Evolutionary conservation across 78 protist species (phyloP), one percentile per base, ranked within the genome.

Genomic region (Dictyostelium capitatum): DNA sequence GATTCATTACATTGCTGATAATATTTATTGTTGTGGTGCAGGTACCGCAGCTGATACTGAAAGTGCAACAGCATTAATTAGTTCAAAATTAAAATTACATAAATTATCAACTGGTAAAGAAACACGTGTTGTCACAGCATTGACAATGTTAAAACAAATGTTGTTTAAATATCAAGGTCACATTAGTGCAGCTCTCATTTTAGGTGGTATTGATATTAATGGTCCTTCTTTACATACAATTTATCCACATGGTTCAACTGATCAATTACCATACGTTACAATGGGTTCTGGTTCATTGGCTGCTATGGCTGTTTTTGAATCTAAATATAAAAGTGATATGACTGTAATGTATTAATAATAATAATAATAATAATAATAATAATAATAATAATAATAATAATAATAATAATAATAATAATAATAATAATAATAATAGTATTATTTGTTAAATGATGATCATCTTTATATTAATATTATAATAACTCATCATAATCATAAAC

Each of bases 31-130:
- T 95, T 97, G 99, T 59, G 99, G 99, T 19, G 99, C 99, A 3
- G 99, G 99, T 25, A 99, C 99, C 0, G 98, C 99, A 0, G 99
- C 99, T 1, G 99, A 99, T 84, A 97, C 99, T 12, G 99, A 99
- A 51, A 57, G 74, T 56, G 75, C 95, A 46, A 95, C 96, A 0
- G 95, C 69, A 25, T 54, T 95, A 41, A 89, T 95, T 64, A 59
- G 85, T 14, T 90, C 95, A 2, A 78, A 95, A 79, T 57, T 95
- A 15, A 79, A 72, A 48, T 30, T 95, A 23, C 97, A 90, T 62
- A 32, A 89, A 57, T n/a, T 95, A 25, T 32, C 79, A 15, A 99
- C 99, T 6, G 98, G 98, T 57, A 94, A 95, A 15, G 69, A 96
- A 80, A 37, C 97, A 17, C 99, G 99, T 73, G 98, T 98, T 20